A percentile compares a stretch with the other conserved stretches of the same genome.
Evolutionary conservation across 805 yeast species (phyloP).

Genomic region (Lachancea mirantina): DNA sequence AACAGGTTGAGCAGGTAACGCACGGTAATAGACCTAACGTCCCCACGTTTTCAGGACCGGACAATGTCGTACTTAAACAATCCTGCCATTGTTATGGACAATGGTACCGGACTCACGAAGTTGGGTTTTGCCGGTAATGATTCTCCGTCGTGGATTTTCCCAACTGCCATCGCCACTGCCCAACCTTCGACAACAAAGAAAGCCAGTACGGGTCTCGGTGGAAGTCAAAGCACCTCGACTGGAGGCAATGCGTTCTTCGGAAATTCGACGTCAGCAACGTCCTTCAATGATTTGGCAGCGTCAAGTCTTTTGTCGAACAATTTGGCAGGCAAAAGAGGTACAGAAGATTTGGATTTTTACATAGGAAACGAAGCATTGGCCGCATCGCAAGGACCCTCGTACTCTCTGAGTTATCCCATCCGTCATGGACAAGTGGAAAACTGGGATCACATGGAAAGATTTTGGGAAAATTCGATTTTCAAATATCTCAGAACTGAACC

Average conservation of each 20-base stretch:
- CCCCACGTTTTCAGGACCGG: background rate
- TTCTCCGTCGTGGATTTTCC: conserved; percentile 93
- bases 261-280: conserved; percentile 33
- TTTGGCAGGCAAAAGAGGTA: conserved; percentile 69
- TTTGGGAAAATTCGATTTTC: conserved; percentile 96
- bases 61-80: conserved; percentile 58
- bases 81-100: conserved; percentile 97
- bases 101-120: conserved; percentile 97
- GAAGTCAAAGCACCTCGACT: conserved; percentile 15
- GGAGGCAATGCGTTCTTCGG: conserved; percentile 23
- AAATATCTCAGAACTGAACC: conserved; percentile 97
- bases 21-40: too few species aligned
- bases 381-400: conserved; percentile 87
- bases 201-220: conserved; percentile 21
- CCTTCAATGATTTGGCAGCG: conserved; percentile 24
- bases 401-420: conserved; percentile 84
- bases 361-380: conserved; percentile 93
- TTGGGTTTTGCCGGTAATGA: conserved; percentile 98
- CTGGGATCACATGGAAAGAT: conserved; percentile 99
- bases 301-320: conserved; percentile 31
- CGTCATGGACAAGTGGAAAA: conserved; percentile 97
- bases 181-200: conserved; percentile 35
- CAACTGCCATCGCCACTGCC: conserved; percentile 87
- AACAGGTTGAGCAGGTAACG: too few species aligned
- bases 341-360: conserved; percentile 88